A percentile compares a stretch with the other conserved stretches of the same genome.
Evolutionary conservation across 2,329 filamentous ascomycete species (phyloP).

Genomic region (Penicillium decumbens): DNA sequence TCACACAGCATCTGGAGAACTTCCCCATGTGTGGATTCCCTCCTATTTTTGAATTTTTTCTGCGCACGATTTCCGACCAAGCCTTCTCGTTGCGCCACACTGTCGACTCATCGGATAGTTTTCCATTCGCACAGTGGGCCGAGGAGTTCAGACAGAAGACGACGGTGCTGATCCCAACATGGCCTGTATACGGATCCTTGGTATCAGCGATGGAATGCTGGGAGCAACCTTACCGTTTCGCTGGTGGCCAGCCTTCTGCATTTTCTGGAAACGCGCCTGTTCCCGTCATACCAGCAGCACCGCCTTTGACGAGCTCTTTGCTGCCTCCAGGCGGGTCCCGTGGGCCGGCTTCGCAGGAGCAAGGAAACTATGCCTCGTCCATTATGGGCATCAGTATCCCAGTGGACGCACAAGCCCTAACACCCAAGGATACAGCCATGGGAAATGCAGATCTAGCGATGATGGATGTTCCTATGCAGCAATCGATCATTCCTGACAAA

Average conservation of each 20-base stretch:
- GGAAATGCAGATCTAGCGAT: slow-evolving; percentile 26
- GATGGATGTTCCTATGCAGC: slow-evolving; percentile 22
- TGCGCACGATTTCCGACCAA: slow-evolving; percentile 36
- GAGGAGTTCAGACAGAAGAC: slow-evolving; percentile 32
- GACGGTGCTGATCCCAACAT: slow-evolving; percentile 24
- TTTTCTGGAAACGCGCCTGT: not conserved
- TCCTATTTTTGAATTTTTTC: slow-evolving; percentile 36
- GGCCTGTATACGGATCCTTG: slow-evolving; percentile 35
- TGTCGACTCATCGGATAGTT: slow-evolving; percentile 27
- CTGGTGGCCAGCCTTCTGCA: slow-evolving; percentile 6
- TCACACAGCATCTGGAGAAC: slow-evolving; percentile 37
- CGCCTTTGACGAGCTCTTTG: slow-evolving; percentile 6
- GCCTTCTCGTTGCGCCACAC: slow-evolving; percentile 29
- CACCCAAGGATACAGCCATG: slow-evolving; percentile 31
- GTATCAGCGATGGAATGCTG: slow-evolving; percentile 28
- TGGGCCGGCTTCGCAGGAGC: slow-evolving; percentile 11
- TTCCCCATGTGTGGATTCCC: slow-evolving; percentile 36
- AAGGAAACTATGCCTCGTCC: slow-evolving; percentile 25
- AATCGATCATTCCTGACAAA: slow-evolving; percentile 19
- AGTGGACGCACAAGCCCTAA: slow-evolving; percentile 30
- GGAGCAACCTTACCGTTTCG: slow-evolving; percentile 20
- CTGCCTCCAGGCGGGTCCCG: slow-evolving; percentile 9
- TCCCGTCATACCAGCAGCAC: slow-evolving; percentile 1
- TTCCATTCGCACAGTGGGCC: slow-evolving; percentile 35
- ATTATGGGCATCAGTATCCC: slow-evolving; percentile 33